Percentiles rank a stretch among this genome's conserved stretches.
phyloP scores from a whole-genome alignment of 1,284 basidiomycete genomes.

The Leccinum fallax region DNA sequence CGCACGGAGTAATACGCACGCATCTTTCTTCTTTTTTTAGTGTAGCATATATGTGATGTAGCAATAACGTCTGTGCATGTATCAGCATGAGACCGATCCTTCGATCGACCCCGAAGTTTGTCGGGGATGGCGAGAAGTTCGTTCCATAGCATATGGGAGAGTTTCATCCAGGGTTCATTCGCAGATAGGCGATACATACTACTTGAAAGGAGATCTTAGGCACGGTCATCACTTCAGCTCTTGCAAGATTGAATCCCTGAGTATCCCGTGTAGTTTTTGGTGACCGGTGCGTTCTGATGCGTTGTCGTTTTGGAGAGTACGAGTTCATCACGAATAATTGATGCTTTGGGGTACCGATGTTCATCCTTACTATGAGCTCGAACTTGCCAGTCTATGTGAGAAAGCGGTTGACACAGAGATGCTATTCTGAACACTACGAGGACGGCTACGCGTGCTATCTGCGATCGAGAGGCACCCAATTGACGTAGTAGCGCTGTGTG shows the following conservation, averaged over 20 bases:
- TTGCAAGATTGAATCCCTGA: not conserved
- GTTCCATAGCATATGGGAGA: not conserved
- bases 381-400: too few species aligned
- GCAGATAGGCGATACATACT: not conserved
- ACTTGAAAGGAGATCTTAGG: not conserved
- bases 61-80: not conserved
- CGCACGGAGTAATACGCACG: not conserved
- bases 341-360: not conserved
- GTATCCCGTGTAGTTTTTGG: not conserved
- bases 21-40: not conserved
- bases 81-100: not conserved
- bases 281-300: not conserved
- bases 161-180: not conserved
- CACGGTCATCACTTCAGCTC: too few species aligned
- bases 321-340: too few species aligned
- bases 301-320: not conserved
- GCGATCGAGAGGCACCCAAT: not conserved
- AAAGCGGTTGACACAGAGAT: not conserved
- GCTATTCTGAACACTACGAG: not conserved
- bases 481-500: slow-evolving; percentile 33
- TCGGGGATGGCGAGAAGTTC: too few species aligned
- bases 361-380: not conserved
- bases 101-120: not conserved
- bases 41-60: not conserved
- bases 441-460: not conserved